Evolutionary conservation across 2,329 filamentous ascomycete species (phyloP).

Genomic region (Aspergillus costaricaensis): DNA sequence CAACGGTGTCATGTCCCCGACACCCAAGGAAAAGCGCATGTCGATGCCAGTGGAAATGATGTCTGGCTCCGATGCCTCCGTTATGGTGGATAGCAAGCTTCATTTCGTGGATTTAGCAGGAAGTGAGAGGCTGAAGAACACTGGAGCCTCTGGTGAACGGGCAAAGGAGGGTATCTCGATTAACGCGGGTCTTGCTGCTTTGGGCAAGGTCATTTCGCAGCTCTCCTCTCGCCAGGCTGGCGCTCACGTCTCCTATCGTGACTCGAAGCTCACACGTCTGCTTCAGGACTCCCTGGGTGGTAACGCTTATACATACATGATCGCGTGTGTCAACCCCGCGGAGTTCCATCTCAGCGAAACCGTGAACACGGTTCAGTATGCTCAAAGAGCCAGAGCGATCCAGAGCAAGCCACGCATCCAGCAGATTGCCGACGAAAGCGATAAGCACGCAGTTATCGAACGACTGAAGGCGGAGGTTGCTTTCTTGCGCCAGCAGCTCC

Average conservation of each 20-base stretch:
- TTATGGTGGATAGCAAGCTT: slow-evolving; percentile 95
- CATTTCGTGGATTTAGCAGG: slow-evolving; percentile 98
- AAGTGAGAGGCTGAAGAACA: slow-evolving; percentile 96
- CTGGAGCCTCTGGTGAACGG: slow-evolving; percentile 88
- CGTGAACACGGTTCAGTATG: slow-evolving; percentile 95
- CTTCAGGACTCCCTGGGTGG: slow-evolving; percentile 95
- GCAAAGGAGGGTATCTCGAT: slow-evolving; percentile 97
- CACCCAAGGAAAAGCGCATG: slow-evolving; percentile 74
- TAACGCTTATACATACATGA: slow-evolving; percentile 99
- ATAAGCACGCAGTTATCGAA: slow-evolving; percentile 93
- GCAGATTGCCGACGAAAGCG: slow-evolving; percentile 80
- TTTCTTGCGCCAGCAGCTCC: slow-evolving; percentile 91
- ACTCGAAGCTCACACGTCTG: slow-evolving; percentile 93
- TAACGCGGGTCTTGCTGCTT: slow-evolving; percentile 89
- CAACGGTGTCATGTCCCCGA: slow-evolving; percentile 50
- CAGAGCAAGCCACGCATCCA: slow-evolving; percentile 98
- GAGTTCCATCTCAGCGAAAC: slow-evolving; percentile 98
- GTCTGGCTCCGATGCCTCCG: slow-evolving; percentile 60
- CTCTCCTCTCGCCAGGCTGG: slow-evolving; percentile 85
- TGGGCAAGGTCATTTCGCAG: slow-evolving; percentile 98
- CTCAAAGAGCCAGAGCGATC: slow-evolving; percentile 90
- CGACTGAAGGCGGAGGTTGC: slow-evolving; percentile 89
- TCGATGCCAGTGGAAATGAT: slow-evolving; percentile 84
- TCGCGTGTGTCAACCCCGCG: slow-evolving; percentile 94
- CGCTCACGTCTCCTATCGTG: slow-evolving; percentile 93